Base-by-base conservation (phyloP, 2,329 filamentous ascomycete species). In the Coniochaeta pulveracea region DNA sequence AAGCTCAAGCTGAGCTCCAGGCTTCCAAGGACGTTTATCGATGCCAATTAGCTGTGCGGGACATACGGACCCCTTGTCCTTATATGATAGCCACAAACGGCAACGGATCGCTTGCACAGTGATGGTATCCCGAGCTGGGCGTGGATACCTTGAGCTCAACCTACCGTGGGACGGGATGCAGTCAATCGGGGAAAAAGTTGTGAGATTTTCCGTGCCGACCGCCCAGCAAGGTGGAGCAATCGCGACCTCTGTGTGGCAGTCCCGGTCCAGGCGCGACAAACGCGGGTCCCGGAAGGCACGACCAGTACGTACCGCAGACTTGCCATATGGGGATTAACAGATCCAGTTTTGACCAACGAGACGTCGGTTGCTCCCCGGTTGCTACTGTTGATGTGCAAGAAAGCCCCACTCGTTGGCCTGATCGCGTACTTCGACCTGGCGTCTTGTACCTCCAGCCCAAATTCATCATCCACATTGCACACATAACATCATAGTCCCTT, bases 321-420 rank as follows among this genome's bases (percentile, higher is more conserved):
- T 34, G 34, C 38, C 33, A 38, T 19, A 19, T 37, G 34, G 27
- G 27, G 19, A 29, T 35, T 31, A 25, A n/a, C n/a, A 34, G 37
- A 31, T 5, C 26, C 27, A 34, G 4, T 6, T 22, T 23, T 38
- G n/a, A 38, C 66, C 65, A 71, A 70, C 69, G 35, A 52, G 16
- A 44, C 24, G 4, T 10, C 47, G 49, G 73, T 78, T 78, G 71
- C 69, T 46, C 54, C 44, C 67, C 54, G 49, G 69, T 73, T 72
- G 65, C 60, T 49, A 54, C 43, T 72, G 64, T 71, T 71, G 62
- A 69, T 34, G 43, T 48, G 46, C 30, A 25, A 33, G 25, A 25
- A 25, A 22, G 18, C 28, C 22, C 36, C 36, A 47, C 51, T 47
- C 47, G 50, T 46, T 45, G 44, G n/a, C 44, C 43, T 37, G 16